Evolutionary conservation across 768 basidiomycete genomes (phyloP), one percentile per base, ranked within the genome.

Genomic region (Kwoniella sp.): DNA sequence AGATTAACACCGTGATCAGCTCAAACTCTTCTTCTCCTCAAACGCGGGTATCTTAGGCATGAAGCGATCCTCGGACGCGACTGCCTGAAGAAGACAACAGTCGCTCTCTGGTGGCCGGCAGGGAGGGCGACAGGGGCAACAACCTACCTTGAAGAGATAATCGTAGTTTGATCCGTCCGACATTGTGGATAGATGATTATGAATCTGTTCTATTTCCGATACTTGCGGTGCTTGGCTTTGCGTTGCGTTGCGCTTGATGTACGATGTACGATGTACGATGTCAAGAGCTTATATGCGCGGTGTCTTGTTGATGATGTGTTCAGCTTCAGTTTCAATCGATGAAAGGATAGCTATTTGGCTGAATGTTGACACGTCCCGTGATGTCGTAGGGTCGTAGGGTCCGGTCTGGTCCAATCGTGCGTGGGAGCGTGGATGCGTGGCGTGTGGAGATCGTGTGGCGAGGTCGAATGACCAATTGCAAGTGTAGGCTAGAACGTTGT

Each of bases 161-260:
- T 97, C 95, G 84, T 96, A 98, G 86, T 93, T 93, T 84, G 88
- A 91, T 74, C 88, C 89, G 85, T 95, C 93, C 63, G 91, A 82
- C 93, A 96, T 96, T 30, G 25, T 77, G 67, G 15, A 38, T 54
- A 22, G 41, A 15, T 37, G 25, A 26, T 45, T 55, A 37, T 29
- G 54, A 55, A 26, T 20, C 17, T 9, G 8, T 11, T 45, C 11
- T 45, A 45, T 45, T 9, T 45, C 15, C 41, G 41, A n/a, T n/a
- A n/a, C n/a, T 45, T 9, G 20, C 41, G 41, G 20, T 45, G 41
- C 5, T 13, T 37, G 5, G 34, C 13, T 13, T 37, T 37, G 34
- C 13, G 7, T 37, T 37, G 34, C 13, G 7, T 37, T 37, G 13
- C 13, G 34, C 34, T 37, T 37, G 34, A 37, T 37, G 34, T 37